These are phyloP conservation scores for Populus davidiana DNA, from an alignment of 345 rosid species.

Conservation along the genomic window DNA sequence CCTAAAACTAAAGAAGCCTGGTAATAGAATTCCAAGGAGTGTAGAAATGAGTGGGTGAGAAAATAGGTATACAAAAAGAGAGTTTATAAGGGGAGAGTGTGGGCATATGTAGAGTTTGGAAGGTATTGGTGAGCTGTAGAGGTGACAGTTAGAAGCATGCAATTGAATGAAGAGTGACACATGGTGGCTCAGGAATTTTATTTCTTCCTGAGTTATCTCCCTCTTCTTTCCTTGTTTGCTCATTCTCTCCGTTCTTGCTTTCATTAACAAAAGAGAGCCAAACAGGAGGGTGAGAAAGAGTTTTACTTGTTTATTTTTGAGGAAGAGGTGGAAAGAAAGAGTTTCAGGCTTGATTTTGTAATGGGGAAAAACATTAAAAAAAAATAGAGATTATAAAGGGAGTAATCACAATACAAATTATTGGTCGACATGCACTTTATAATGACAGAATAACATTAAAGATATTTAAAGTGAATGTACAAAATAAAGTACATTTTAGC, in stretches of 20 bases:
- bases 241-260: background rate
- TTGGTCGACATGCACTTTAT: too few relatives aligned
- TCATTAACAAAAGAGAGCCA: background rate
- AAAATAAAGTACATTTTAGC: too few relatives aligned
- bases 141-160: background rate
- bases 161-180: constrained; percentile 4
- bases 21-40: background rate
- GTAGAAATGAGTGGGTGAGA: background rate
- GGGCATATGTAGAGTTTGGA: background rate
- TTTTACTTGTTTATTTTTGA: background rate
- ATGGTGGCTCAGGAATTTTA: background rate
- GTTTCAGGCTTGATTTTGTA: too few relatives aligned
- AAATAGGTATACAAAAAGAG: background rate
- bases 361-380: too few relatives aligned
- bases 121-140: background rate
- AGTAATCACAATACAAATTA: too few relatives aligned
- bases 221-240: background rate
- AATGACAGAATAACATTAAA: too few relatives aligned
- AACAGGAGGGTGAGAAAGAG: background rate
- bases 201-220: constrained; percentile 1
- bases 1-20: too few relatives aligned
- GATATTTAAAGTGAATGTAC: too few relatives aligned
- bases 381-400: too few relatives aligned
- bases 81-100: background rate
- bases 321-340: background rate